Evolutionary conservation across 768 basidiomycete genomes (phyloP).

Genomic region (Phylloporus sp.): DNA sequence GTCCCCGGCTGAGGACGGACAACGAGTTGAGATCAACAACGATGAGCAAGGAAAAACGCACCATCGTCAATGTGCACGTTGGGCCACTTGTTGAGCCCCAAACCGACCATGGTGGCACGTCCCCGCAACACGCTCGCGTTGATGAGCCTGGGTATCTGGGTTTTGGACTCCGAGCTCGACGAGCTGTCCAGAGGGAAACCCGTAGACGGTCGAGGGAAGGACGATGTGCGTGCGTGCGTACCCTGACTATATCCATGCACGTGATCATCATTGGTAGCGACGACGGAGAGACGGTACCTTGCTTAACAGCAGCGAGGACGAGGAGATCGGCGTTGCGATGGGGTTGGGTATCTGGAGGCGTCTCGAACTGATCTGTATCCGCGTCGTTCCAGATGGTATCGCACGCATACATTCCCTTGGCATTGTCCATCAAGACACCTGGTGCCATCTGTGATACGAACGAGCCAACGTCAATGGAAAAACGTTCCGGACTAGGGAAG

Average conservation of each 20-base stretch:
- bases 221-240: constrained; percentile 35
- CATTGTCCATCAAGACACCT: constrained; percentile 43
- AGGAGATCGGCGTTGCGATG: constrained; percentile 48
- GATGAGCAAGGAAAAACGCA: background rate
- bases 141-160: constrained; percentile 50
- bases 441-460: too few relatives aligned
- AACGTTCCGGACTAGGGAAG: too few relatives aligned
- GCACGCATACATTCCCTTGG: constrained; percentile 34
- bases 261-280: too few relatives aligned
- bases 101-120: constrained; percentile 52
- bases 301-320: constrained; percentile 40
- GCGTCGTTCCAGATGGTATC: constrained; percentile 45
- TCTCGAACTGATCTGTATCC: constrained; percentile 41
- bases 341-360: constrained; percentile 36
- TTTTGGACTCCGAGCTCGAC: constrained; percentile 44
- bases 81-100: too few relatives aligned
- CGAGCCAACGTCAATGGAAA: too few relatives aligned
- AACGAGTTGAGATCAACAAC: too few relatives aligned
- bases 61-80: too few relatives aligned
- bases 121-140: constrained; percentile 40
- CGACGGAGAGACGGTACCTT: background rate
- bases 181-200: constrained; percentile 42
- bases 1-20: constrained; percentile 18
- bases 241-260: background rate
- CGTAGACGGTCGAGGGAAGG: constrained; percentile 54